phyloP scores from a whole-genome alignment of 2,329 filamentous ascomycete species.

The Mollisia scopiformis region DNA sequence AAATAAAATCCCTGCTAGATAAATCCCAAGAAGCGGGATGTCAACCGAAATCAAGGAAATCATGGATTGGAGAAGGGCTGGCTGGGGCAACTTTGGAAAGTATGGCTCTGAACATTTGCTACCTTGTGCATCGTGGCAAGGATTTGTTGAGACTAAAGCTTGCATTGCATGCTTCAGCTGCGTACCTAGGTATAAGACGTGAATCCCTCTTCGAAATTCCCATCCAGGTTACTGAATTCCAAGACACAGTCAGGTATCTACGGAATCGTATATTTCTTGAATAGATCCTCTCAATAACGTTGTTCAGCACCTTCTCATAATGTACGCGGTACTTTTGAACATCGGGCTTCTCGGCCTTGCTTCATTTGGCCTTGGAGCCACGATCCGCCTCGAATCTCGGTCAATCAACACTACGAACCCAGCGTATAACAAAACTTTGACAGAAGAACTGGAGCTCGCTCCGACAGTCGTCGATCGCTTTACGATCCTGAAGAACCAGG shows the following conservation, averaged over 20 bases:
- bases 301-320: too few relatives aligned
- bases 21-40: not conserved
- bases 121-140: too few relatives aligned
- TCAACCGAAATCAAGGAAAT: not conserved
- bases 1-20: not conserved
- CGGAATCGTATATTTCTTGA: too few relatives aligned
- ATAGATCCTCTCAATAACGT: too few relatives aligned
- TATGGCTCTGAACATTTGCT: not conserved
- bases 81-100: not conserved
- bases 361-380: not conserved
- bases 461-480: conserved; percentile 44
- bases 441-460: conserved; percentile 15
- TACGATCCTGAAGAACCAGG: conserved; percentile 37
- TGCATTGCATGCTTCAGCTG: too few relatives aligned
- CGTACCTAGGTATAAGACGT: too few relatives aligned
- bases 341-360: conserved; percentile 4
- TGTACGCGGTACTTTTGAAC: not conserved
- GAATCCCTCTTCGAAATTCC: too few relatives aligned
- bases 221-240: too few relatives aligned
- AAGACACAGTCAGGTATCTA: too few relatives aligned
- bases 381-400: not conserved
- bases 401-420: conserved; percentile 7
- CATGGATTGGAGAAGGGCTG: not conserved
- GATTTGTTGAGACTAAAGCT: too few relatives aligned
- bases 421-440: conserved; percentile 6